These are phyloP conservation scores for Polygonum maritimum DNA, from an alignment of 148 eudicot species.

Conservation along the genomic window DNA sequence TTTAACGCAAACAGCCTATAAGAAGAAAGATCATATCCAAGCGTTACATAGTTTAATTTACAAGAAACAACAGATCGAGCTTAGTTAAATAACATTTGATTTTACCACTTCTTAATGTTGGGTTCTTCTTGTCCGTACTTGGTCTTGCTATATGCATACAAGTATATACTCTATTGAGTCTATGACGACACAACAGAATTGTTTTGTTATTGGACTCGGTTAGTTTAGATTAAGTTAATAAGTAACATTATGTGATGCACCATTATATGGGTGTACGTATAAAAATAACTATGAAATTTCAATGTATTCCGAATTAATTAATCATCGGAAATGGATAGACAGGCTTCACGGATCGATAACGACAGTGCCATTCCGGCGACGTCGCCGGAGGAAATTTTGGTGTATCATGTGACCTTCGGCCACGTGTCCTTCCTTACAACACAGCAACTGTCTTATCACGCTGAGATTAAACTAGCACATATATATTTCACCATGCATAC, in stretches of 20 bases:
- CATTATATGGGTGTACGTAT: neutral
- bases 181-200: neutral
- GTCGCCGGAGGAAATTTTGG: neutral
- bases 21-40: slow-evolving; percentile 1
- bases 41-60: neutral
- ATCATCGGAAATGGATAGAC: neutral
- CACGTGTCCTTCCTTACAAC: neutral
- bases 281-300: no score
- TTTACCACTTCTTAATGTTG: neutral
- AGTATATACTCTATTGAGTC: no score
- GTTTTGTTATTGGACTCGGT: neutral
- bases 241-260: neutral
- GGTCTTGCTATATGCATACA: neutral
- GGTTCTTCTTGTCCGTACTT: neutral
- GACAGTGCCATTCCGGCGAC: neutral
- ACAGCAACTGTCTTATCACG: neutral
- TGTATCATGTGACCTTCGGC: neutral
- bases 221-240: neutral
- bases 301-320: no score
- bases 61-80: neutral
- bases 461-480: neutral
- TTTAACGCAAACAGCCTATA: slow-evolving; percentile 3
- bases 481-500: neutral
- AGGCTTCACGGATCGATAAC: neutral
- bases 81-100: neutral